Percentiles rank a stretch among this genome's conserved stretches.
Evolutionary conservation across 306 rosid species (phyloP).

Genomic region (Lupinus albus): DNA sequence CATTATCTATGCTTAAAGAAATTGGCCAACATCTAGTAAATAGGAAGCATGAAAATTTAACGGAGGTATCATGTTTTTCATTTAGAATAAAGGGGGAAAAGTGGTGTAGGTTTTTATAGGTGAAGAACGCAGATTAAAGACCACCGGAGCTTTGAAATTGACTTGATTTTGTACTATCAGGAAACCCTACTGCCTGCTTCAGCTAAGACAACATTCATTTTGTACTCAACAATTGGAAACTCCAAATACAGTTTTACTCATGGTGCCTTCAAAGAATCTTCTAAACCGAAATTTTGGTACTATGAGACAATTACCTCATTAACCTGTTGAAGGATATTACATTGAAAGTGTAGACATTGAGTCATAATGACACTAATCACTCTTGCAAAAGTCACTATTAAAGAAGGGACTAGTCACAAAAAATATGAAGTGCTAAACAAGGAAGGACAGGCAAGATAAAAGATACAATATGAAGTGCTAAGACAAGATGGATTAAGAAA

Average conservation of each 20-base stretch:
- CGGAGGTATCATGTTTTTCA: constrained; percentile 21
- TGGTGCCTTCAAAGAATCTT: constrained; percentile 3
- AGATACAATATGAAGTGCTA: too few species aligned
- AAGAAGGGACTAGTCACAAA: constrained; percentile 8
- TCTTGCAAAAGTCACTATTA: constrained; percentile 15
- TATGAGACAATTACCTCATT: not conserved
- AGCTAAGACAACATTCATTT: constrained; percentile 16
- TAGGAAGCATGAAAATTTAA: constrained; percentile 29
- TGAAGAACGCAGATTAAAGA: not conserved
- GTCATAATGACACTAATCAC: constrained; percentile 4
- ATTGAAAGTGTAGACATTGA: constrained; percentile 14
- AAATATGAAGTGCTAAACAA: too few species aligned
- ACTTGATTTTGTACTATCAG: constrained; percentile 30
- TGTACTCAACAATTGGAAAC: constrained; percentile 2
- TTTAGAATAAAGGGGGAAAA: not conserved
- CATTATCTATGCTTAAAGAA: constrained; percentile 11
- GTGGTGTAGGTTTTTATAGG: not conserved
- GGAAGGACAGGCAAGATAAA: too few species aligned
- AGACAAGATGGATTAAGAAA: not conserved
- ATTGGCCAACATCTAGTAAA: constrained; percentile 27
- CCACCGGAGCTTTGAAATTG: not conserved
- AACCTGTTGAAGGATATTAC: not conserved
- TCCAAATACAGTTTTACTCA: constrained; percentile 3
- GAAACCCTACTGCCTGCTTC: constrained; percentile 25
- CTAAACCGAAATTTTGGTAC: constrained; percentile 19